These are phyloP conservation scores for Caloboletus inedulis DNA, from an alignment of 1,284 basidiomycete species.

Conservation along the genomic window DNA sequence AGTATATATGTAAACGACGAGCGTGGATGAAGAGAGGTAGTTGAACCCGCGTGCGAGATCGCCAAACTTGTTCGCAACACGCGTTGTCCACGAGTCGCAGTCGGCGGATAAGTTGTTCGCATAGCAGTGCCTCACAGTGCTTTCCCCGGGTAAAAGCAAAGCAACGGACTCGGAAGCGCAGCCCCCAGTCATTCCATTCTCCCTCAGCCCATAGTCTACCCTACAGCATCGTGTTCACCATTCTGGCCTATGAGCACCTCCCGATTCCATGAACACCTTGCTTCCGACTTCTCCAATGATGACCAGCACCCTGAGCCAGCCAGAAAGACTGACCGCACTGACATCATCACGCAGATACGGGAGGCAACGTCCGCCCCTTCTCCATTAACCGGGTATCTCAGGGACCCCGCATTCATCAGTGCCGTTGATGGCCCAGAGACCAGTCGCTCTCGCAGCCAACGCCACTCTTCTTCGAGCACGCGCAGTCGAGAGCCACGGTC, in stretches of 20 bases:
- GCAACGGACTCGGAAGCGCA: slow-evolving; percentile 12
- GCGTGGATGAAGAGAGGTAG: background rate
- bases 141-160: slow-evolving; percentile 12
- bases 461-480: slow-evolving; percentile 26
- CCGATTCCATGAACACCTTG: slow-evolving; percentile 32
- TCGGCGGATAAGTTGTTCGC: background rate
- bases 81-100: slow-evolving; percentile 20
- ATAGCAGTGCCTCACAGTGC: slow-evolving; percentile 13
- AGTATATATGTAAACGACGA: background rate
- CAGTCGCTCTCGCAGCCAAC: slow-evolving; percentile 16
- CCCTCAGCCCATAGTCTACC: background rate
- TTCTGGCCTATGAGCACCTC: slow-evolving; percentile 27
- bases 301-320: slow-evolving; percentile 11
- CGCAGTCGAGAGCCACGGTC: slow-evolving; percentile 26
- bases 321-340: slow-evolving; percentile 15
- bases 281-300: slow-evolving; percentile 17
- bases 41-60: background rate
- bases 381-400: slow-evolving; percentile 31
- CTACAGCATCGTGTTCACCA: slow-evolving; percentile 6
- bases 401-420: slow-evolving; percentile 28
- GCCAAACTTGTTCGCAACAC: slow-evolving; percentile 15
- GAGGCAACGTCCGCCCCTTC: slow-evolving; percentile 35
- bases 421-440: slow-evolving; percentile 25
- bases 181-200: slow-evolving; percentile 1
- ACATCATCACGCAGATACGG: slow-evolving; percentile 36